Percentiles rank a stretch among this genome's conserved stretches.
Evolutionary conservation across 768 basidiomycete species (phyloP).

Genomic region (Amanita rimosa): DNA sequence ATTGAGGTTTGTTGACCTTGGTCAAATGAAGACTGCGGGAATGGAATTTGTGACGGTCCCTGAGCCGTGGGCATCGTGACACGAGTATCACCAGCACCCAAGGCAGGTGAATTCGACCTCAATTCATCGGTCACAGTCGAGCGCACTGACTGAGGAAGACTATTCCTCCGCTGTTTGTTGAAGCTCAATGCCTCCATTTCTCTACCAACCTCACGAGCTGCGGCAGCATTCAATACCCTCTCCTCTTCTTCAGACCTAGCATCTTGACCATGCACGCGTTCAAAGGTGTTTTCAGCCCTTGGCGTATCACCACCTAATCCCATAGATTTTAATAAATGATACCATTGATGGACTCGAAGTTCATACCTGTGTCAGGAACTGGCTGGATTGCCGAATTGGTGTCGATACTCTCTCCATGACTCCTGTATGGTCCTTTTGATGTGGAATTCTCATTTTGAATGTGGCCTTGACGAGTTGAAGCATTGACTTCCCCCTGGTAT

Average conservation of each 20-base stretch:
- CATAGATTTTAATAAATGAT: background rate
- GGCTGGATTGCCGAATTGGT: background rate
- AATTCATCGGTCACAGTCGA: background rate
- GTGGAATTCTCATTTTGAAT: background rate
- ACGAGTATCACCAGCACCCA: background rate
- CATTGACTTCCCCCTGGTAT: background rate
- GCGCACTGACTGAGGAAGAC: slow-evolving; percentile 1
- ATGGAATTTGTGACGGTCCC: slow-evolving; percentile 18
- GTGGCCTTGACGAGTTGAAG: background rate
- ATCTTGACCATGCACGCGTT: slow-evolving; percentile 20
- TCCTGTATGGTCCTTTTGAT: background rate
- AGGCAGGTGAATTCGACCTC: background rate
- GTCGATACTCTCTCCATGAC: background rate
- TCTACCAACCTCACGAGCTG: slow-evolving; percentile 53
- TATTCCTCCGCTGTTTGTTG: slow-evolving; percentile 13
- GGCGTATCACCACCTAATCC: background rate
- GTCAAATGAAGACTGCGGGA: slow-evolving; percentile 26
- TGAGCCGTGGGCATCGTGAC: slow-evolving; percentile 21
- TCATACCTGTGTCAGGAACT: background rate
- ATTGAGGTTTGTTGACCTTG: background rate
- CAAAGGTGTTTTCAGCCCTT: slow-evolving; percentile 1
- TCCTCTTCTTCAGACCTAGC: slow-evolving; percentile 36
- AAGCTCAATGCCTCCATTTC: slow-evolving; percentile 48
- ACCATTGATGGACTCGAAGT: background rate
- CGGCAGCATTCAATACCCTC: slow-evolving; percentile 48